Conservation (phyloP, 2,329 filamentous ascomycete species). For the Corynespora cassiicola region DNA sequence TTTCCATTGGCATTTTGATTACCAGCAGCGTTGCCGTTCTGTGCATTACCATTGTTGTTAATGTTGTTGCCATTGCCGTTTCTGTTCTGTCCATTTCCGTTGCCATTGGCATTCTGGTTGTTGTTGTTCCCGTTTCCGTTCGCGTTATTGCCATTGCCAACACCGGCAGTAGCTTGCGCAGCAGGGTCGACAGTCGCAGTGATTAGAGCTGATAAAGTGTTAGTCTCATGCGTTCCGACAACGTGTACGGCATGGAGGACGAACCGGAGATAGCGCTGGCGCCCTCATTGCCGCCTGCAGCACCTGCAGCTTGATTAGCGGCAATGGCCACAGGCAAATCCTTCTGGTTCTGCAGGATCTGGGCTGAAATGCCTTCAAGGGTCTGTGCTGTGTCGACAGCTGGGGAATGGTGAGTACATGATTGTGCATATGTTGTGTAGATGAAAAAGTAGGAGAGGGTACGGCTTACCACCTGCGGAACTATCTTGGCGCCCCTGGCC, state of each 20-base stretch:
- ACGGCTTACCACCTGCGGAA: slow-evolving; percentile 33
- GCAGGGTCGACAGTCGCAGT: no score
- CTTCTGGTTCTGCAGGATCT: slow-evolving; percentile 59
- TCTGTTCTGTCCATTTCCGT: no score
- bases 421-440: slow-evolving; percentile 17
- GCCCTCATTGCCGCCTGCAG: slow-evolving; percentile 42
- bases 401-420: slow-evolving; percentile 27
- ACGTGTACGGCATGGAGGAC: no score
- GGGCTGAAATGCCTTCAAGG: slow-evolving; percentile 53
- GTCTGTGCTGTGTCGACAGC: slow-evolving; percentile 56
- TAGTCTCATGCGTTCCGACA: background rate
- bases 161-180: no score
- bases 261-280: slow-evolving; percentile 50
- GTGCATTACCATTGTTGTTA: no score
- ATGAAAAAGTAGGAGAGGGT: slow-evolving; percentile 2
- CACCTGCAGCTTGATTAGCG: slow-evolving; percentile 54
- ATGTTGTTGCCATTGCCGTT: no score
- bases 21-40: no score
- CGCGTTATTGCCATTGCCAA: no score
- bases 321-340: slow-evolving; percentile 58
- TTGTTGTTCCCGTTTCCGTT: no score
- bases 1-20: no score
- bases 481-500: slow-evolving; percentile 31
- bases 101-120: no score
- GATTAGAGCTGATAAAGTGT: background rate